Evolutionary conservation across 2,329 filamentous ascomycete species (phyloP), one percentile per base, ranked within the genome.

Genomic region (Ceratocystis cacaofunesta): DNA sequence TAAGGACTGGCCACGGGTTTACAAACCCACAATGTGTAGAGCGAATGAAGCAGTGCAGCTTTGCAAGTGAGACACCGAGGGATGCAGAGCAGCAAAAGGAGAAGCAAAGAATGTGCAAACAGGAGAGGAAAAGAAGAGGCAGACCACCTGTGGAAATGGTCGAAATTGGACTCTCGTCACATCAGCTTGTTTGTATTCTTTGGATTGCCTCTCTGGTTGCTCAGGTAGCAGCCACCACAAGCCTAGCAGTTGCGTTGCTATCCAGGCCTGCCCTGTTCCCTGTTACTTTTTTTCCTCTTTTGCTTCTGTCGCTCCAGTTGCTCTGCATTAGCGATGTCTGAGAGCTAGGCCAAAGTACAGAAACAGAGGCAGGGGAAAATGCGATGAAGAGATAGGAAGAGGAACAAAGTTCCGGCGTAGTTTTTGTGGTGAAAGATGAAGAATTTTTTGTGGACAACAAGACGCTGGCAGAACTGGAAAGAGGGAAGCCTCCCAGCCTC

Each of bases 181-280:
- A 58, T 10, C 55, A 19, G 8, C 19, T 58, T 58, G 55, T 36
- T 58, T 58, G 55, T 58, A 19, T 58, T 32, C 28, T 58, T n/a
- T 32, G 25, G 55, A n/a, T 28, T 52, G n/a, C 7, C 36, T 52
- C 10, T 52, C 28, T 58, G 55, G 55, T 58, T 58, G 55, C 55
- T 58, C 55, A 58, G 55, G 55, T 58, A 58, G 55, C 55, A 58
- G 55, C 55, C 55, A 58, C 55, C 55, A n/a, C 32, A 52, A 25
- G 48, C 48, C 30, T 58, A 15, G 25, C 36, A 41, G 36, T 41
- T 41, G 36, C 36, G 36, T 41, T 58, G 25, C 22, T 36, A 30
- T 36, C 55, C 28, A 58, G 15, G 28, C 15, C 55, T 58, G 55
- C 28, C 55, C 55, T 58, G 28, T 58, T 30, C 52, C 55, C 55